These are phyloP conservation scores for Candida sanyaensis DNA, from an alignment of 1,139 yeast genomes.

Conservation along the genomic window DNA sequence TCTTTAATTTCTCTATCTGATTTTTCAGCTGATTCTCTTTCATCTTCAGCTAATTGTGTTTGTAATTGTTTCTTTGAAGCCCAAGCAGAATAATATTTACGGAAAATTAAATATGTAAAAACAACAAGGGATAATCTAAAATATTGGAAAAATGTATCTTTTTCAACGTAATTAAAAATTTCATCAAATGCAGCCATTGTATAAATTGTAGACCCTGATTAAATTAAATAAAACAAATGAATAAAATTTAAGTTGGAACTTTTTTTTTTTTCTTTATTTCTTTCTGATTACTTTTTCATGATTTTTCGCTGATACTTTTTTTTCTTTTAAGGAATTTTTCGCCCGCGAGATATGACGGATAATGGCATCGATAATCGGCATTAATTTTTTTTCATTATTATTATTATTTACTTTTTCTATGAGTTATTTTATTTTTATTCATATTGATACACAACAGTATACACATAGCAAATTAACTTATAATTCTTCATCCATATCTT, in stretches of 20 bases:
- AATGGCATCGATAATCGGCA: not conserved
- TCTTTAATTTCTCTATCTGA: slow-evolving; percentile 36
- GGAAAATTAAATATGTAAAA: slow-evolving; percentile 37
- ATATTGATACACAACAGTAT: not conserved
- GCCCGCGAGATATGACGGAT: not conserved
- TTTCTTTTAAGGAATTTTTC: not conserved
- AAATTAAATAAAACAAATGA: too few species aligned
- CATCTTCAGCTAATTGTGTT: slow-evolving; percentile 51
- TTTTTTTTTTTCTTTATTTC: too few species aligned
- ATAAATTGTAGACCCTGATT: not conserved
- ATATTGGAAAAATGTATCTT: slow-evolving; percentile 37
- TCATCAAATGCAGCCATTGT: slow-evolving; percentile 27
- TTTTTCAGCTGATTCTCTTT: slow-evolving; percentile 38
- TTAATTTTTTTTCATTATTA: not conserved
- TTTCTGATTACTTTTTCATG: too few species aligned
- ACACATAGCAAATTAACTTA: not conserved
- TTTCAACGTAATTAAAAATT: slow-evolving; percentile 38
- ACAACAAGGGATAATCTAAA: slow-evolving; percentile 38
- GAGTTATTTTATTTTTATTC: too few species aligned
- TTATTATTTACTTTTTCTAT: too few species aligned
- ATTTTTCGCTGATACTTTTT: too few species aligned
- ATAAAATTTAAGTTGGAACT: too few species aligned
- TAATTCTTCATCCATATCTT: slow-evolving; percentile 13
- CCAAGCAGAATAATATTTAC: slow-evolving; percentile 41
- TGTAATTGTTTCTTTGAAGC: slow-evolving; percentile 54